Evolutionary conservation across 257 asterid genomes (phyloP), one percentile per base, ranked within the genome.

Genomic region (Solanum verrucosum): DNA sequence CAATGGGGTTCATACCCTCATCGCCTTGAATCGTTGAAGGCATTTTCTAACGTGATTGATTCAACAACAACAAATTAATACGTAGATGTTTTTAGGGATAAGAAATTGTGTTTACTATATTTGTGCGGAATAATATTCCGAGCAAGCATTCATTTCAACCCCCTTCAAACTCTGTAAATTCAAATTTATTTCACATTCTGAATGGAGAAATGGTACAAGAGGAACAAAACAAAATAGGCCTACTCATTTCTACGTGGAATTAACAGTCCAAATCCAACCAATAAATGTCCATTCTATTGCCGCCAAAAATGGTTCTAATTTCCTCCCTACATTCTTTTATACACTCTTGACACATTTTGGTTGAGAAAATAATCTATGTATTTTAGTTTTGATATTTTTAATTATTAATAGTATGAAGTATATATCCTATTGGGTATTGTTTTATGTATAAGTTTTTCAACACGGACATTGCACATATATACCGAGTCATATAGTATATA

Each of bases 1-100:
- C 94, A 12, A 93, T 91, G 86, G 90, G 88, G 40, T 73, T 82
- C n/a, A 42, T 63, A 70, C 60, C 81, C 25, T 78, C 79, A 33
- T 89, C 86, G 1, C 23, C 18, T 4, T 31, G 34, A 72, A 71
- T 29, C 38, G 84, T 29, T 60, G 49, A 70, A 72, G 65, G 72
- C 88, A 86, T 86, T 71, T 86, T 20, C 84, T 18, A 72, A 34
- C 11, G 67, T 56, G 67, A 56, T 56, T 56, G 67, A 20, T 56
- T 56, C 67, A 56, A 20, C 67, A 56, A 56, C 5, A 56, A 56
- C 25, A 56, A 56, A 56, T 56, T 56, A 56, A 56, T 56, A 56
- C 23, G n/a, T 18, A 18, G n/a, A 56, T 20, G 25, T 56, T 56
- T 20, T 35, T 11, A 34, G 16, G 29, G 38, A 35, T 7, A 73